A percentile compares a stretch with the other conserved stretches of the same genome.
These are phyloP conservation scores for Inonotus hispidus DNA, from an alignment of 1,284 basidiomycete species.

Conservation along the genomic window DNA sequence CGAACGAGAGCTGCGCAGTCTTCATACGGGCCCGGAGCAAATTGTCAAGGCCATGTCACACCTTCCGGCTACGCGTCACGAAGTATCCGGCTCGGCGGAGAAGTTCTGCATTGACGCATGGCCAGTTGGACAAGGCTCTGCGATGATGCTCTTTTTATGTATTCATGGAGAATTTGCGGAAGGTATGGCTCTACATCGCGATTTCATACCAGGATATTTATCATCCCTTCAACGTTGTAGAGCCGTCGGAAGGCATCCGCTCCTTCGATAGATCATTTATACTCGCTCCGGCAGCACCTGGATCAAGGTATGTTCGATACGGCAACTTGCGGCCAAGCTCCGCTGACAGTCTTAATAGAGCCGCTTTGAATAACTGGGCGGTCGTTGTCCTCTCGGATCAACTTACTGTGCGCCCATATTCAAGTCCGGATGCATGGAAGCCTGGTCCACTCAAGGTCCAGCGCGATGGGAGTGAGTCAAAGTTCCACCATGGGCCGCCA, in stretches of 20 bases:
- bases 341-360: conserved; percentile 39
- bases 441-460: conserved; percentile 68
- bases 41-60: conserved; percentile 56
- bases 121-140: conserved; percentile 61
- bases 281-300: conserved; percentile 73
- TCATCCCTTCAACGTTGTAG: conserved; percentile 32
- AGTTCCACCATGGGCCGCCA: not conserved
- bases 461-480: conserved; percentile 27
- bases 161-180: conserved; percentile 93
- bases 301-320: conserved; percentile 61
- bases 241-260: conserved; percentile 61
- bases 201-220: not conserved
- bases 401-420: conserved; percentile 78
- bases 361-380: conserved; percentile 82
- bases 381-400: conserved; percentile 88
- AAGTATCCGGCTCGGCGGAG: conserved; percentile 62
- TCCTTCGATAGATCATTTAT: conserved; percentile 95
- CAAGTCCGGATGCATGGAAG: conserved; percentile 75
- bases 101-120: conserved; percentile 92
- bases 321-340: conserved; percentile 3
- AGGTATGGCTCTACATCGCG: conserved; percentile 45
- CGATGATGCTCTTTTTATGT: conserved; percentile 67
- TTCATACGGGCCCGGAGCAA: conserved; percentile 71
- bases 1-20: conserved; percentile 58
- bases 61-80: conserved; percentile 79